A percentile compares a stretch with the other conserved stretches of the same genome.
Evolutionary conservation across 805 yeast species (phyloP).

Genomic region (Candida dajiaensis): DNA sequence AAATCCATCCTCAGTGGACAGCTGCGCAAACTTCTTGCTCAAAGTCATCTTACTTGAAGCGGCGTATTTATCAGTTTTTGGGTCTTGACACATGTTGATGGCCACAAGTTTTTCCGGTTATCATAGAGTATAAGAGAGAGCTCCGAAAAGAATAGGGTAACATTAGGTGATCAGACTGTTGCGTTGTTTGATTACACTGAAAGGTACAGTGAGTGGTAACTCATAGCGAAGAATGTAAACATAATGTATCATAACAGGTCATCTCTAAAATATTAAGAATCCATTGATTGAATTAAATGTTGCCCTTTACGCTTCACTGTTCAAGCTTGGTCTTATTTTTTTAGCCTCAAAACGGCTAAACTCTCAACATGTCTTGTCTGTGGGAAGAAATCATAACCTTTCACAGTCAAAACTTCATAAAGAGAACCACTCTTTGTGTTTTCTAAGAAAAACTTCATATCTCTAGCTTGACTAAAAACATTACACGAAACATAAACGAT

Average conservation of each 20-base stretch:
- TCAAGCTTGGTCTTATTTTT: neutral
- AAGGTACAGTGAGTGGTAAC: neutral
- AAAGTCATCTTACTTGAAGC: neutral
- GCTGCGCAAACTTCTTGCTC: neutral
- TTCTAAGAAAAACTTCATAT: conserved; percentile 70
- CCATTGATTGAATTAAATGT: no score
- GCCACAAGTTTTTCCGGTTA: neutral
- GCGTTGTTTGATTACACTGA: no score
- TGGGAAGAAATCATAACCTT: conserved; percentile 95
- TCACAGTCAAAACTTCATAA: conserved; percentile 68
- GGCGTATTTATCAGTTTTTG: neutral
- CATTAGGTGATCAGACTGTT: neutral
- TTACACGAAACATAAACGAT: conserved; percentile 91
- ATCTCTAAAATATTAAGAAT: neutral
- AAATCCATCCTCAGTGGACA: neutral
- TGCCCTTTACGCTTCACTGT: neutral
- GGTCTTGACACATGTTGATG: neutral
- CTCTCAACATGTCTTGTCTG: conserved; percentile 91
- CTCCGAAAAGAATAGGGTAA: neutral
- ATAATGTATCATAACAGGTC: no score
- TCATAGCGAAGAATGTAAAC: no score
- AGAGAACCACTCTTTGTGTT: conserved; percentile 52
- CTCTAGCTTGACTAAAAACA: conserved; percentile 97
- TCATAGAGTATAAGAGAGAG: no score
- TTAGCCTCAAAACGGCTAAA: conserved; percentile 53